A percentile compares a stretch with the other conserved stretches of the same genome.
These are phyloP conservation scores for Aquilaria malaccensis DNA, from an alignment of 345 rosid genomes.

Conservation along the genomic window DNA sequence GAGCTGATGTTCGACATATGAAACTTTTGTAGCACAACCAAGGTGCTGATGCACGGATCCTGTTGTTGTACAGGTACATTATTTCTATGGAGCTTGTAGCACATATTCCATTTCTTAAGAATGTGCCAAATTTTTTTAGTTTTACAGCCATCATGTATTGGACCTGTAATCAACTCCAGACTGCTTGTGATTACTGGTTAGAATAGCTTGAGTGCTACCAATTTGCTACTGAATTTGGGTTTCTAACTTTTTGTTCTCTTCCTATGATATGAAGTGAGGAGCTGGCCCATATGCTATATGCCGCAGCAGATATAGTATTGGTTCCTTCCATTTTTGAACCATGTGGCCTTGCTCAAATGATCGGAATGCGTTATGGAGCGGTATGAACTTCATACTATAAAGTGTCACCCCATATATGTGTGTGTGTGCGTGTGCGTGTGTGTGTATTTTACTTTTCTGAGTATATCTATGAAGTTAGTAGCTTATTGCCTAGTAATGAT, in stretches of 20 bases:
- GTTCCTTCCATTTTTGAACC: slow-evolving; percentile 62
- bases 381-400: slow-evolving; percentile 22
- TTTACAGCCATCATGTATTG: background rate
- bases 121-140: background rate
- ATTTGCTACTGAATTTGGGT: slow-evolving; percentile 1
- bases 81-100: background rate
- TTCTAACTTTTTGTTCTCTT: background rate
- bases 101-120: no score
- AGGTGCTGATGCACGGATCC: slow-evolving; percentile 38
- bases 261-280: slow-evolving; percentile 35
- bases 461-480: no score
- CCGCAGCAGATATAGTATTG: slow-evolving; percentile 53
- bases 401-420: no score
- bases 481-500: no score
- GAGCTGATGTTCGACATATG: background rate
- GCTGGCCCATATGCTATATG: slow-evolving; percentile 58
- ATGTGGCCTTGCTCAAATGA: slow-evolving; percentile 63
- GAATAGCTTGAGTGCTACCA: slow-evolving; percentile 1
- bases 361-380: slow-evolving; percentile 56
- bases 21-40: slow-evolving; percentile 32
- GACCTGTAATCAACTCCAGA: background rate
- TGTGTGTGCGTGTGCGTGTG: no score
- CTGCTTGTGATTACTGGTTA: background rate
- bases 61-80: slow-evolving; percentile 43
- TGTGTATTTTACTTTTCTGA: no score